phyloP scores from a whole-genome alignment of 2,329 filamentous ascomycete species.

The Sclerotinia nivalis region DNA sequence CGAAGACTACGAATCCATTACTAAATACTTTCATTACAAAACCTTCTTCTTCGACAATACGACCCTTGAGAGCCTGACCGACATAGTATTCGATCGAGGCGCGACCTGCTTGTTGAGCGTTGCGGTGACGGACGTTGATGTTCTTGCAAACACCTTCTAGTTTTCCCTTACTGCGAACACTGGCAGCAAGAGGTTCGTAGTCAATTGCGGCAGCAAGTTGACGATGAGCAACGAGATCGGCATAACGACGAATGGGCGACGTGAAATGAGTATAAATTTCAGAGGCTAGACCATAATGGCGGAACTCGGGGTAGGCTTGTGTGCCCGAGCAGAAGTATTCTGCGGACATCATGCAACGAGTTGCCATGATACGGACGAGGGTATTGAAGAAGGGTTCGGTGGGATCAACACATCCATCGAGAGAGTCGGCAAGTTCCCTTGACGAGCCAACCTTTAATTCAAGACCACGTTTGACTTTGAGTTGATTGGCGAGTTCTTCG shows the following conservation, averaged over 20 bases:
- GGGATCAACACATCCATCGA: constrained; percentile 80
- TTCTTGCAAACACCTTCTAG: constrained; percentile 96
- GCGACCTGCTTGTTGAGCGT: constrained; percentile 91
- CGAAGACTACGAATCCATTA: constrained; percentile 95
- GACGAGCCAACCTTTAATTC: constrained; percentile 83
- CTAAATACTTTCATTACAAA: constrained; percentile 97
- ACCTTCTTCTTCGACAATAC: constrained; percentile 77
- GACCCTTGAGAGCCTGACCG: constrained; percentile 86
- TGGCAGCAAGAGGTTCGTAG: constrained; percentile 83
- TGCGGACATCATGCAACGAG: constrained; percentile 97
- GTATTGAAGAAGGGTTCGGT: constrained; percentile 97
- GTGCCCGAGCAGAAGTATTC: constrained; percentile 98
- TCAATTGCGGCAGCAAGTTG: constrained; percentile 95
- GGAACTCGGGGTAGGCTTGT: constrained; percentile 89
- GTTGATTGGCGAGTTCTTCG: constrained; percentile 87
- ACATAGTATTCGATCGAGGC: constrained; percentile 98
- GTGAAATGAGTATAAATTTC: constrained; percentile 99
- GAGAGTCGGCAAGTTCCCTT: constrained; percentile 87
- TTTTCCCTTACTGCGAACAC: constrained; percentile 76
- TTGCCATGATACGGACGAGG: constrained; percentile 93
- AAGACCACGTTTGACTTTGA: constrained; percentile 81
- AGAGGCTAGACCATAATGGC: constrained; percentile 93
- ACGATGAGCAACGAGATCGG: constrained; percentile 90
- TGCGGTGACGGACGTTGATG: constrained; percentile 96
- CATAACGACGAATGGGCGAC: constrained; percentile 93